Conservation (phyloP, 2,329 filamentous ascomycete species). For the Beauveria sp. region DNA sequence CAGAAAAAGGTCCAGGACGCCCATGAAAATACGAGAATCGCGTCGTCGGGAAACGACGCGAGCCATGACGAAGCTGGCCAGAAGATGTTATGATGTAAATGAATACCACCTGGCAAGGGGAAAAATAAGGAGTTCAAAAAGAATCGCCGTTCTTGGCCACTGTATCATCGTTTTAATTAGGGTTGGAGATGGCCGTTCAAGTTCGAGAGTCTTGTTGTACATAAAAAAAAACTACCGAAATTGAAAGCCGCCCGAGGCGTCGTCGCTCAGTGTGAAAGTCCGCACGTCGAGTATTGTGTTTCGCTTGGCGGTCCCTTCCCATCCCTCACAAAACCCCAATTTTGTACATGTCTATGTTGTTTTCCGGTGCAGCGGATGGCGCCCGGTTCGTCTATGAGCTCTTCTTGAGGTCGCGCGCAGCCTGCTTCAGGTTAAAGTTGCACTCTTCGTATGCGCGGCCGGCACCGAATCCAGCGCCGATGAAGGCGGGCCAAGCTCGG, state of each 20-base stretch:
- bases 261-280: background rate
- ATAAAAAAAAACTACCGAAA: slow-evolving; percentile 11
- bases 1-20: background rate
- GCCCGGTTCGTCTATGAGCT: slow-evolving; percentile 25
- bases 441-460: slow-evolving; percentile 98
- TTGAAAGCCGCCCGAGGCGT: background rate
- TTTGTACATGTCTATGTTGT: slow-evolving; percentile 21
- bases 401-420: slow-evolving; percentile 50
- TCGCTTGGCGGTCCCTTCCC: slow-evolving; percentile 1
- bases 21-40: background rate
- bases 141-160: slow-evolving; percentile 1
- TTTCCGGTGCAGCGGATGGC: slow-evolving; percentile 1
- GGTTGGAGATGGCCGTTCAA: slow-evolving; percentile 4
- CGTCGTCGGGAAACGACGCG: background rate
- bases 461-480: slow-evolving; percentile 84
- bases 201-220: slow-evolving; percentile 11
- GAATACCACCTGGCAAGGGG: background rate
- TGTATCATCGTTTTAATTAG: background rate
- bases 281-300: background rate
- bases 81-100: slow-evolving; percentile 5
- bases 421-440: slow-evolving; percentile 68
- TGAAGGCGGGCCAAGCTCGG: slow-evolving; percentile 93
- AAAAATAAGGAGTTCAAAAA: slow-evolving; percentile 1
- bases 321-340: background rate
- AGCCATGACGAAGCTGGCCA: slow-evolving; percentile 6